Evolutionary conservation across 176 grass and related monocot species (phyloP).

Genomic region (Triticum urartu): DNA sequence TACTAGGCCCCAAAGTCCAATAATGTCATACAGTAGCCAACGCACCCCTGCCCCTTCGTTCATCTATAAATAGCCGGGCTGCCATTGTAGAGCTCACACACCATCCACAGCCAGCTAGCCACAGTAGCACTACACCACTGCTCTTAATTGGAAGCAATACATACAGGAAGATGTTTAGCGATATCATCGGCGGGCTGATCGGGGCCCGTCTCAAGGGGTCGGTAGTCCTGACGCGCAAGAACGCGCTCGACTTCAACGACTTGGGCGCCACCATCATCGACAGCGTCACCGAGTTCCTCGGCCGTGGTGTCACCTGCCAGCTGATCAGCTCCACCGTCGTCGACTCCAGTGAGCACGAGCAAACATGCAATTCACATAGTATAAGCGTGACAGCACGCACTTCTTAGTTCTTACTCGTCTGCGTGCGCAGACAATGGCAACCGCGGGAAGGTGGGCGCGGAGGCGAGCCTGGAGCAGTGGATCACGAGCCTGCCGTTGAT

Average conservation of each 20-base stretch:
- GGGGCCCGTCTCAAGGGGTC: conserved; percentile 12
- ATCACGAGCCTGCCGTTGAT: neutral
- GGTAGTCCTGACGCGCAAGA: conserved; percentile 54
- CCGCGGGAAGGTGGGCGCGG: neutral
- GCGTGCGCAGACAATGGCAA: conserved; percentile 16
- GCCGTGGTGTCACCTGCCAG: conserved; percentile 36
- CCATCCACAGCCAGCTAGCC: neutral
- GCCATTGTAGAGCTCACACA: neutral
- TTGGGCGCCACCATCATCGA: conserved; percentile 39
- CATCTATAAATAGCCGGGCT: neutral
- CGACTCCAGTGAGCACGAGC: conserved; percentile 31
- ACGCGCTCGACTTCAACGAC: conserved; percentile 52
- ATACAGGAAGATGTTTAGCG: neutral
- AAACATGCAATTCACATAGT: neutral
- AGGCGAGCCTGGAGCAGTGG: conserved; percentile 23
- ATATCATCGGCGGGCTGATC: neutral
- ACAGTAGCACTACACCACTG: neutral
- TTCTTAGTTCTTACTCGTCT: too few relatives aligned
- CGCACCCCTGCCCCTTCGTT: neutral
- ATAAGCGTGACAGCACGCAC: too few relatives aligned
- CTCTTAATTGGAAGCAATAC: neutral
- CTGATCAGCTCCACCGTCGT: conserved; percentile 54
- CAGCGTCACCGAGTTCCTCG: conserved; percentile 42
- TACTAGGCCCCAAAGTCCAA: neutral
- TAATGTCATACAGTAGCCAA: too few relatives aligned